These are phyloP conservation scores for Hypoxylon lienhwacheense DNA, from an alignment of 495 filamentous ascomycete species.

Conservation along the genomic window DNA sequence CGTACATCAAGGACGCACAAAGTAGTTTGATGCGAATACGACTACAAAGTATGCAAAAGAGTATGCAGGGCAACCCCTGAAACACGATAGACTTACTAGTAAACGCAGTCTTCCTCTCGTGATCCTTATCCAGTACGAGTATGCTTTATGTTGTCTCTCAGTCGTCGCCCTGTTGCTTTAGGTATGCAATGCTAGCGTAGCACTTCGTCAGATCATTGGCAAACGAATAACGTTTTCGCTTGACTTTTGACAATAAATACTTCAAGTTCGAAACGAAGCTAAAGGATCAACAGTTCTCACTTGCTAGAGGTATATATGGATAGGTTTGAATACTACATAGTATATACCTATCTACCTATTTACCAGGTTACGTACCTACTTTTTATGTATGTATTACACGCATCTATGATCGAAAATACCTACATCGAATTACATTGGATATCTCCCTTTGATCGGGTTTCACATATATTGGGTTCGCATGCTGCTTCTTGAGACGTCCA, in stretches of 20 bases:
- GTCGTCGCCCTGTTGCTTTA: background rate
- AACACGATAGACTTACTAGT: constrained; percentile 15
- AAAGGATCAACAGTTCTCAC: background rate
- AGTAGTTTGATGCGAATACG: constrained; percentile 24
- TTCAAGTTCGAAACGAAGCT: too few relatives aligned
- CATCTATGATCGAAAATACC: too few relatives aligned
- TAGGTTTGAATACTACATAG: background rate
- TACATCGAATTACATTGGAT: background rate
- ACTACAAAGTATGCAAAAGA: constrained; percentile 25
- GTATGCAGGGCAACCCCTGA: constrained; percentile 30
- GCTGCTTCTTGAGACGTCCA: background rate
- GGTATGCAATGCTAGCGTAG: background rate
- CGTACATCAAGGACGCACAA: too few relatives aligned
- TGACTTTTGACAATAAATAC: too few relatives aligned
- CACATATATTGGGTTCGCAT: constrained; percentile 6
- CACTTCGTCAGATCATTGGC: background rate
- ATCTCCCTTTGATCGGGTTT: constrained; percentile 9
- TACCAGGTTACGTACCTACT: too few relatives aligned
- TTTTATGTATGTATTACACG: too few relatives aligned
- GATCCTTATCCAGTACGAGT: background rate
- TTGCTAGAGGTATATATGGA: background rate
- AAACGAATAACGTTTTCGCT: too few relatives aligned
- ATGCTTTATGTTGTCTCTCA: constrained; percentile 5
- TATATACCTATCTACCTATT: too few relatives aligned
- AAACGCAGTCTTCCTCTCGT: background rate